Evolutionary conservation across 2,329 filamentous ascomycete genomes (phyloP), one percentile per base, ranked within the genome.

Genomic region (Boeremia exigua): DNA sequence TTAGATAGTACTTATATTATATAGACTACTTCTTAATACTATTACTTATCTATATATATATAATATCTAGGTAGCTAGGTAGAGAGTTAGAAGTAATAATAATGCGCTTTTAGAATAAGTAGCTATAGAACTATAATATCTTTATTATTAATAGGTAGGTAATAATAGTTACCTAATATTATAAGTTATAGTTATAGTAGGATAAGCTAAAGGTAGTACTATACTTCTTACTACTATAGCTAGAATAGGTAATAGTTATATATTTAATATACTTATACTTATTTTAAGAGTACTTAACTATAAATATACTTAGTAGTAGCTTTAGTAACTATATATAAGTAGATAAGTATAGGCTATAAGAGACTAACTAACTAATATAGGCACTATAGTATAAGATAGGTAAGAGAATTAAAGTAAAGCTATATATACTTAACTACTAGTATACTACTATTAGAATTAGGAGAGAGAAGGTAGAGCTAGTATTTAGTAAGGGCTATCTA

Each of bases 241-340:
- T 68, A 9, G 55, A 61, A 15, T 37, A 69, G 61, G 39, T 70
- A 10, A 53, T 68, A 10, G 60, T 37, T 0, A 6, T 67, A 1
- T 67, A 66, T 55, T 56, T 67, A 6, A 51, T 30, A 9, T 63
- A 70, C 56, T 19, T 69, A 17, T 46, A 61, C 47, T 65, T 45
- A 38, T 55, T 67, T 29, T 8, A 50, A 6, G 28, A 30, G 28
- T 30, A 30, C 11, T 11, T 30, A 11, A 42, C 27, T 3, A 40
- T 61, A 10, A 11, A 60, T 17, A 54, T 63, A 10, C 48, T 58
- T 7, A 54, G 57, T 7, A 14, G 49, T 4, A 30, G 39, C n/a
- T n/a, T n/a, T n/a, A n/a, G n/a, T n/a, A n/a, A n/a, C n/a, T n/a
- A n/a, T n/a, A n/a, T n/a, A n/a, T n/a, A n/a, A n/a, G n/a, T 6